phyloP scores from a whole-genome alignment of 2,329 filamentous ascomycete species.

The Pyrenophora tritici-repentis region DNA sequence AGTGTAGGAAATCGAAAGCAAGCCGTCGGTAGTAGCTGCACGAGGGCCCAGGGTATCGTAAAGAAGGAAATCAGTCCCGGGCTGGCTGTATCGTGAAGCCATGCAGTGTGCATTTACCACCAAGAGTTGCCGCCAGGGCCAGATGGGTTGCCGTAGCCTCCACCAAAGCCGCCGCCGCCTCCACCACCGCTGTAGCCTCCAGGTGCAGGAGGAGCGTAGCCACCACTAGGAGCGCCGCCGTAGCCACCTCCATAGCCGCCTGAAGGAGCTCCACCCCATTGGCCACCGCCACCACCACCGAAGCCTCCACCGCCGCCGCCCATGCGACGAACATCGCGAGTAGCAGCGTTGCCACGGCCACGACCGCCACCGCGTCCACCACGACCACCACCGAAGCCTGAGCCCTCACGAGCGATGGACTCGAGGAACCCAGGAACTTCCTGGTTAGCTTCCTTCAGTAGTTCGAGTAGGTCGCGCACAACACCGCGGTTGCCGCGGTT shows the following conservation, averaged over 20 bases:
- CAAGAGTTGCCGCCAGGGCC: slow-evolving; percentile 68
- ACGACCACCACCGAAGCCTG: slow-evolving; percentile 76
- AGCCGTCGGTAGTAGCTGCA: slow-evolving; percentile 22
- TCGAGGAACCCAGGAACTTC: slow-evolving; percentile 93
- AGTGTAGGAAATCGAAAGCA: slow-evolving; percentile 34
- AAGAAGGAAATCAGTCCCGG: slow-evolving; percentile 30
- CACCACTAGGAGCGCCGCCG: slow-evolving; percentile 49
- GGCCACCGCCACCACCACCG: slow-evolving; percentile 53
- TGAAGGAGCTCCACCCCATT: slow-evolving; percentile 28
- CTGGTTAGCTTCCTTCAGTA: slow-evolving; percentile 98
- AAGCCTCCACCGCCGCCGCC: slow-evolving; percentile 63
- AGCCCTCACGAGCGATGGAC: slow-evolving; percentile 93
- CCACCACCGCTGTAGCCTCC: slow-evolving; percentile 47
- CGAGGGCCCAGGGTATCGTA: slow-evolving; percentile 31
- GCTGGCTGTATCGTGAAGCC: slow-evolving; percentile 34
- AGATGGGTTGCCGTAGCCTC: slow-evolving; percentile 71
- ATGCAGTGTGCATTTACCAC: slow-evolving; percentile 58
- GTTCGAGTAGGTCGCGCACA: slow-evolving; percentile 93
- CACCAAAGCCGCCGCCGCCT: slow-evolving; percentile 52
- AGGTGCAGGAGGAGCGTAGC: slow-evolving; percentile 53
- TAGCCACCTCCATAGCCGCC: slow-evolving; percentile 63
- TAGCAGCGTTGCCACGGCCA: slow-evolving; percentile 70
- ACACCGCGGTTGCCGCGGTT: slow-evolving; percentile 99
- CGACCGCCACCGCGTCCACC: slow-evolving; percentile 70
- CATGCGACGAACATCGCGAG: slow-evolving; percentile 80